Evolutionary conservation across 441 rosid species (phyloP).

Genomic region (Hypseocharis bilobata): DNA sequence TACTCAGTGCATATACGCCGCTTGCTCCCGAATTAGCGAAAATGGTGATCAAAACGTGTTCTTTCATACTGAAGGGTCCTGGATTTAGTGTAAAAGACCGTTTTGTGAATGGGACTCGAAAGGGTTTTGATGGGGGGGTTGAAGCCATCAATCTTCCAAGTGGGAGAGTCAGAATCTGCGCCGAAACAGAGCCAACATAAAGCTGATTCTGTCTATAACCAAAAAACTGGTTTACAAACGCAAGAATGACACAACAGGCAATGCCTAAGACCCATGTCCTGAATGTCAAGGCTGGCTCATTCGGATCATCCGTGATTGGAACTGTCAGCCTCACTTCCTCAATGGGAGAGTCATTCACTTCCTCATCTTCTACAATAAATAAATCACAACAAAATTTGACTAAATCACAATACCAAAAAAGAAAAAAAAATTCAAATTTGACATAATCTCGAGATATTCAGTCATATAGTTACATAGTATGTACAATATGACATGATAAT

Average conservation of each 20-base stretch:
- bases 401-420: not conserved
- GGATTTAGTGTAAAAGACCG: constrained; percentile 33
- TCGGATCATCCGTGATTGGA: constrained; percentile 24
- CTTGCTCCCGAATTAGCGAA: constrained; percentile 24
- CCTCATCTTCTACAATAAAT: constrained; percentile 4
- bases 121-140: constrained; percentile 14
- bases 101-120: constrained; percentile 19
- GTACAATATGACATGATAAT: no score
- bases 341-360: constrained; percentile 25
- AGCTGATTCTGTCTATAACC: constrained; percentile 23
- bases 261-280: constrained; percentile 33
- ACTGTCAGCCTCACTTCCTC: constrained; percentile 35
- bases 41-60: constrained; percentile 28
- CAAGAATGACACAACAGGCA: constrained; percentile 20
- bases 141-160: constrained; percentile 31
- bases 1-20: constrained; percentile 18
- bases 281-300: constrained; percentile 22
- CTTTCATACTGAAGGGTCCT: constrained; percentile 30
- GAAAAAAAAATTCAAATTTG: no score
- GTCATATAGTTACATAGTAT: no score
- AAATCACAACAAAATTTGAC: not conserved
- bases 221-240: constrained; percentile 32
- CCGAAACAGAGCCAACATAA: constrained; percentile 16
- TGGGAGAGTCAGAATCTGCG: constrained; percentile 27
- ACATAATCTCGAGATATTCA: no score